These are phyloP conservation scores for Daldinia decipiens DNA, from an alignment of 495 filamentous ascomycete genomes.

Conservation along the genomic window DNA sequence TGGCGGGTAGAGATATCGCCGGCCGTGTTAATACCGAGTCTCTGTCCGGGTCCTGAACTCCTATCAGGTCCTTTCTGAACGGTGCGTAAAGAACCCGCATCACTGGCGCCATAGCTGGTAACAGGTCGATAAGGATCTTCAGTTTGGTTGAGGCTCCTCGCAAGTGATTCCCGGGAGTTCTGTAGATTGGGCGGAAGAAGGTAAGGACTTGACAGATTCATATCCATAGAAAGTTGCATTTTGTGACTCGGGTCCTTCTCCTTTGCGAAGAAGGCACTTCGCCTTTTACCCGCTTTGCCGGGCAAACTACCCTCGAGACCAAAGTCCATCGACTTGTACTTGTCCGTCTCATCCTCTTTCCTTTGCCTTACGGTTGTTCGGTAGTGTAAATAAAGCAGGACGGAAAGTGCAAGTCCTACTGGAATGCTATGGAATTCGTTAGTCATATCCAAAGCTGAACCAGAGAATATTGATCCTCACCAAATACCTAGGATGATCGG, in stretches of 20 bases:
- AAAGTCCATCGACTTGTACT: constrained; percentile 94
- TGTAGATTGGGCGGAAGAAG: constrained; percentile 85
- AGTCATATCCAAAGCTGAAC: constrained; percentile 37
- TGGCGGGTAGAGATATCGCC: constrained; percentile 24
- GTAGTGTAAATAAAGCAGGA: constrained; percentile 81
- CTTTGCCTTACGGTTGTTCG: constrained; percentile 76
- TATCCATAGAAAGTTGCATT: constrained; percentile 81
- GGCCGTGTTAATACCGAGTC: constrained; percentile 9
- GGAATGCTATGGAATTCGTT: constrained; percentile 71
- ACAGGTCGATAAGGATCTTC: constrained; percentile 89
- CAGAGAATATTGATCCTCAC: constrained; percentile 63
- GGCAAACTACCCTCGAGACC: constrained; percentile 69
- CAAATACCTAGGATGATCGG: constrained; percentile 83
- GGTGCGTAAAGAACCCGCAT: constrained; percentile 69
- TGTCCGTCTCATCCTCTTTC: constrained; percentile 84
- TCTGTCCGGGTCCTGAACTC: constrained; percentile 42
- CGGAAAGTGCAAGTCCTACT: constrained; percentile 69
- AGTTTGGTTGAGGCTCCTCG: constrained; percentile 71
- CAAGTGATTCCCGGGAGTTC: constrained; percentile 82
- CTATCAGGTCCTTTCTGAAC: constrained; percentile 63
- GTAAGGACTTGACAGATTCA: constrained; percentile 86
- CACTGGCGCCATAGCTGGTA: constrained; percentile 65
- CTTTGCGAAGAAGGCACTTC: constrained; percentile 56
- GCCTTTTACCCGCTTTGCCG: constrained; percentile 55
- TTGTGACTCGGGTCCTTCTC: constrained; percentile 64